Conservation (phyloP, 371 early-diverging fungal species). For the Phascolomyces articulosus region DNA sequence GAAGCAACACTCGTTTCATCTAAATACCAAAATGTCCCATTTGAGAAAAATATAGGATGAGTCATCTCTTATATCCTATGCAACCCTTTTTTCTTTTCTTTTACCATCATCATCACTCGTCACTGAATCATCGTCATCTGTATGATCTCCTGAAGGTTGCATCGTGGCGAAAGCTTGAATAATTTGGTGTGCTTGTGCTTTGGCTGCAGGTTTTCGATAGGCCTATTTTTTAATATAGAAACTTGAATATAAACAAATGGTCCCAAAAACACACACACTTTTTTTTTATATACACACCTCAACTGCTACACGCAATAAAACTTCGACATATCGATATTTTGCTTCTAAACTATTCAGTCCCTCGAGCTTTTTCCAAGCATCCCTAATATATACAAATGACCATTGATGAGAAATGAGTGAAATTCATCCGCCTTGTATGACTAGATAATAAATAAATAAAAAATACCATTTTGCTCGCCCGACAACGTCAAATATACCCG, state of each 20-base stretch:
- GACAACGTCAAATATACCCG: constrained; percentile 53
- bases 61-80: too few relatives aligned
- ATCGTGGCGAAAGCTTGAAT: constrained; percentile 46
- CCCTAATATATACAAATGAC: constrained; percentile 7
- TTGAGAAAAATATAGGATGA: not conserved
- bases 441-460: not conserved
- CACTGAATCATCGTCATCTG: constrained; percentile 7
- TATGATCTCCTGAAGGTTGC: constrained; percentile 26
- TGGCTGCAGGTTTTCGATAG: constrained; percentile 41
- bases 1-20: constrained; percentile 23
- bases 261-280: not conserved
- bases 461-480: constrained; percentile 52
- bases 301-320: constrained; percentile 24
- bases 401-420: not conserved
- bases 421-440: too few relatives aligned
- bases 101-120: constrained; percentile 7
- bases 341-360: constrained; percentile 27
- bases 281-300: constrained; percentile 12
- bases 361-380: constrained; percentile 32
- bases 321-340: constrained; percentile 36
- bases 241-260: not conserved
- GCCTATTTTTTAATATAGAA: constrained; percentile 22
- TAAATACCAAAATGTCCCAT: not conserved
- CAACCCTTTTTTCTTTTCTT: too few relatives aligned
- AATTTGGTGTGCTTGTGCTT: constrained; percentile 43